Evolutionary conservation across 2,329 filamentous ascomycete species (phyloP).

Genomic region (Beauveria sp.): DNA sequence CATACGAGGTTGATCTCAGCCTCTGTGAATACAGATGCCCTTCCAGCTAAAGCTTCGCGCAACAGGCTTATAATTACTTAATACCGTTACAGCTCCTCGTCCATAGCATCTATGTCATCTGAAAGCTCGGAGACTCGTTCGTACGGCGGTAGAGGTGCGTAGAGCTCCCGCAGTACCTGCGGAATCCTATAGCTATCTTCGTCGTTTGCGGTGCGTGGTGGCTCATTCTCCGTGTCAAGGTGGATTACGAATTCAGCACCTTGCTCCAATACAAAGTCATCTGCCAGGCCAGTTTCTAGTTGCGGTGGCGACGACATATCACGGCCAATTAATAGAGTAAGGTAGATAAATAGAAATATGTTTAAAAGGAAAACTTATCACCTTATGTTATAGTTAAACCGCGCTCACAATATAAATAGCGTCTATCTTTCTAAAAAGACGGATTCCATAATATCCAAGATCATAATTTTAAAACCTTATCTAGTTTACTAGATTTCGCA

Average conservation of each 20-base stretch:
- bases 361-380: not conserved
- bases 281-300: not conserved
- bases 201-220: not conserved
- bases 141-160: not conserved
- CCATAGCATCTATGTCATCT: too few relatives aligned
- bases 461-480: not conserved
- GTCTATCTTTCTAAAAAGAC: not conserved
- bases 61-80: not conserved
- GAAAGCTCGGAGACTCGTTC: not conserved
- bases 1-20: not conserved
- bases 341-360: not conserved
- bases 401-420: not conserved
- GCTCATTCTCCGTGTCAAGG: not conserved
- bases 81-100: not conserved
- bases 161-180: not conserved
- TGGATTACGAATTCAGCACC: not conserved
- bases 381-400: not conserved
- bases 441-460: not conserved
- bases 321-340: not conserved
- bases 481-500: not conserved
- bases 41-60: not conserved
- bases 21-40: not conserved
- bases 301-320: not conserved
- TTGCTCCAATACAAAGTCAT: not conserved
- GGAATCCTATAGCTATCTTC: not conserved